Conservation (phyloP, 2,329 filamentous ascomycete species). For the Pezicula neosporulosa region DNA sequence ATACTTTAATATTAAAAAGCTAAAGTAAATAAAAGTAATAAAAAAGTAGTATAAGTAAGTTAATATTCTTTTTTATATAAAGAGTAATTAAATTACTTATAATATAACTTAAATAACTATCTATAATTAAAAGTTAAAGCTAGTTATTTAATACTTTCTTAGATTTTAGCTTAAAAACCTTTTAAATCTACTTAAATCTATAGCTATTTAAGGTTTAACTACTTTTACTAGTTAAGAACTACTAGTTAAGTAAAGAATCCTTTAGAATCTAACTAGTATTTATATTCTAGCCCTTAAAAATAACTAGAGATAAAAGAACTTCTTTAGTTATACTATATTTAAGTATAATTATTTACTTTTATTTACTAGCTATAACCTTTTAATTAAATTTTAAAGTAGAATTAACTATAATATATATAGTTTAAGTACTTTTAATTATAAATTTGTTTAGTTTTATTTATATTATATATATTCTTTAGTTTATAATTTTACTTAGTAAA, state of each 20-base stretch:
- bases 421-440: no score
- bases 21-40: no score
- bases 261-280: neutral
- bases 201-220: neutral
- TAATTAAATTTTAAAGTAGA: neutral
- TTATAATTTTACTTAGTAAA: no score
- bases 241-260: neutral
- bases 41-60: neutral
- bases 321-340: no score
- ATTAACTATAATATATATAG: neutral
- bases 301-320: no score
- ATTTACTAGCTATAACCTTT: neutral
- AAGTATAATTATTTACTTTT: neutral
- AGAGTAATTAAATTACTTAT: neutral
- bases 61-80: neutral
- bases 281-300: no score
- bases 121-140: neutral
- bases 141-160: neutral
- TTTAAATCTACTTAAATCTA: neutral
- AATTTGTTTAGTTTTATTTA: no score
- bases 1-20: no score
- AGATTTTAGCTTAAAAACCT: neutral
- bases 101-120: constrained; percentile 1
- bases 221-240: neutral
- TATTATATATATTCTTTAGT: no score